Evolutionary conservation across 345 rosid genomes (phyloP), one percentile per base, ranked within the genome.

Genomic region (Eucalyptus marginata): DNA sequence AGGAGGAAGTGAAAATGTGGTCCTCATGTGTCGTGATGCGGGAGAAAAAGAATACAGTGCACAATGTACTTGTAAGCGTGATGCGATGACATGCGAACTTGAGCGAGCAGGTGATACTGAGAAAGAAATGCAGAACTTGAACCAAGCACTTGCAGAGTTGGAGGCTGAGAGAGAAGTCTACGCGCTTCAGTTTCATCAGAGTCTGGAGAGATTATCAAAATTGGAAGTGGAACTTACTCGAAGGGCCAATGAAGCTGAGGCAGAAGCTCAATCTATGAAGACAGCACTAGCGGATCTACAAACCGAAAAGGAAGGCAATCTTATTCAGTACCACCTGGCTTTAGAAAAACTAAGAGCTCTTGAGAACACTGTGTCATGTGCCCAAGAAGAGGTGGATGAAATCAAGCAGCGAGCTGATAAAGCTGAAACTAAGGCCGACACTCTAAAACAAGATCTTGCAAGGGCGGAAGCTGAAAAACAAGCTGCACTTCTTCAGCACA

Each of bases 111-210:
- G 91, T 95, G 87, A 94, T 92, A 94, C 96, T 52, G 99, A 98
- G 93, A 91, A 91, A 90, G 98, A 97, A 90, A 95, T 97, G 49
- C 89, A 92, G 59, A 92, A 91, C 86, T 92, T 98, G 80, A 96
- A 94, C 93, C 95, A 95, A 83, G 95, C 96, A 86, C 95, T 96
- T 86, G 90, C 96, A 80, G 96, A 93, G 92, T 92, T 98, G 88
- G 98, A 98, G 93, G 95, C 95, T 89, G 98, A 97, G 91, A 98
- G 96, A 91, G 95, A 97, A 91, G 96, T 94, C 87, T 95, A 86
- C 89, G 86, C 94, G 86, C 91, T 92, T 62, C 94, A 96, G 93
- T 98, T 94, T 93, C 96, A 92, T 64, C 94, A 93, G 89, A 93
- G 96, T 90, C 93, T 96, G 93, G 96, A 94, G 29, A 76, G 84